Evolutionary conservation across 106 monocot genomes (phyloP), one percentile per base, ranked within the genome.

Genomic region (Apostasia ramifera): DNA sequence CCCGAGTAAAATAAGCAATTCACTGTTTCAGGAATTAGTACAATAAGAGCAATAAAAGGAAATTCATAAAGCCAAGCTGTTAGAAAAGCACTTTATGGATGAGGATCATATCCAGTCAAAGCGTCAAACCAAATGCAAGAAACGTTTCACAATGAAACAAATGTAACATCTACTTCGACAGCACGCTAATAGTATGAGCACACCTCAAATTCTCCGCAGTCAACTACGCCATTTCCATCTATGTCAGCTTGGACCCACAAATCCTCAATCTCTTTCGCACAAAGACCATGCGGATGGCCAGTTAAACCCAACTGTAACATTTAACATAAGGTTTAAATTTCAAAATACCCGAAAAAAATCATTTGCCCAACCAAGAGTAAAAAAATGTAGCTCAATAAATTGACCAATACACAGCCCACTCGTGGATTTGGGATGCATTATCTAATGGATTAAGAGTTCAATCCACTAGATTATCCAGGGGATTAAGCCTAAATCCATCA

Each of bases 171-270:
- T 39, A 68, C 1, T 51, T 15, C 44, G 47, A 38, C 8, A 51
- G 38, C 12, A 13, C 15, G 38, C n/a, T 64, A 13, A 49, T 50
- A 71, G 65, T 15, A 58, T 41, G 53, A 61, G 47, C 40, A 42
- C 82, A 97, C 97, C 92, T 79, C 78, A 79, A 97, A 97, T 74
- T 92, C 89, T 73, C 66, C 70, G 56, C 74, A 97, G 72, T 90
- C 79, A 37, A 97, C 57, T 40, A 87, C 78, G 70, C 85, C 92
- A 71, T 97, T 72, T 66, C 87, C 84, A 44, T 92, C 79, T 5
- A 66, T 45, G 74, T 97, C 97, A 66, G 79, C 85, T 61, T 92
- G 77, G 61, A 44, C 68, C 97, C 97, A 97, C 68, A 97, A 73
- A 54, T 92, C 86, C 45, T 85, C 67, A 38, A 73, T 71, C 67